These are phyloP conservation scores for Yarrowia yakushimensis DNA, from an alignment of 805 yeast genomes.

Conservation along the genomic window DNA sequence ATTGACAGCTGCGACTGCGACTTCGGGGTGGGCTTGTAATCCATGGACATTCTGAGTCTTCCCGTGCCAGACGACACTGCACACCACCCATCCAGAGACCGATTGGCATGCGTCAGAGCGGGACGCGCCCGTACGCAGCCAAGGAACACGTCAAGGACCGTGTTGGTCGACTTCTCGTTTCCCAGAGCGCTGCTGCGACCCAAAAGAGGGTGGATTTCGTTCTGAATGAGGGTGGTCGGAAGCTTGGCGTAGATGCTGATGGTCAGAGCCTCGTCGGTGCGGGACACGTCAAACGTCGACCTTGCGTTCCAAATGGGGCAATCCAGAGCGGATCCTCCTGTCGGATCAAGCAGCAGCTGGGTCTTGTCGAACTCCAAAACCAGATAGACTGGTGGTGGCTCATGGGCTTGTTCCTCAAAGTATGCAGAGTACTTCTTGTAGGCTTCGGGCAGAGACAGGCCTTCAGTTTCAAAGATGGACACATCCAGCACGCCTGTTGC, in stretches of 20 bases:
- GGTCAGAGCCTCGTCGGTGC: slow-evolving; percentile 56
- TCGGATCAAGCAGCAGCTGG: slow-evolving; percentile 84
- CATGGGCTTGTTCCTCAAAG: slow-evolving; percentile 9
- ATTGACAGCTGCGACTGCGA: slow-evolving; percentile 63
- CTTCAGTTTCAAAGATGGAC: slow-evolving; percentile 4
- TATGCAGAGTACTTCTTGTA: slow-evolving; percentile 10
- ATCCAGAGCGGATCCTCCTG: slow-evolving; percentile 65
- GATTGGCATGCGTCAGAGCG: slow-evolving; percentile 20
- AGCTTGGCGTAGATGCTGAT: slow-evolving; percentile 76
- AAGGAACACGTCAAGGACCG: slow-evolving; percentile 62
- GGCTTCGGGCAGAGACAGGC: slow-evolving; percentile 4
- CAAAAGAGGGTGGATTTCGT: slow-evolving; percentile 8
- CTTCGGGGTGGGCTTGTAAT: slow-evolving; percentile 55
- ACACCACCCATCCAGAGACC: slow-evolving; percentile 29
- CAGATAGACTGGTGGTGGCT: slow-evolving; percentile 65
- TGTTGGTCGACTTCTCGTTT: slow-evolving; percentile 26
- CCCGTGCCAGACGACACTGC: slow-evolving; percentile 36
- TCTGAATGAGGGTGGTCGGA: slow-evolving; percentile 36
- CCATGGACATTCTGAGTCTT: slow-evolving; percentile 52
- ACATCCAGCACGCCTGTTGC: neutral
- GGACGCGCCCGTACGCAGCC: slow-evolving; percentile 62
- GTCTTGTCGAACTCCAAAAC: slow-evolving; percentile 94
- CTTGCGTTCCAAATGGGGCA: slow-evolving; percentile 86
- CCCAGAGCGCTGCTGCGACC: slow-evolving; percentile 10
- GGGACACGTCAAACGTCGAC: slow-evolving; percentile 83